These are phyloP conservation scores for Agastache rugosa DNA, from an alignment of 257 asterid genomes.

Conservation along the genomic window DNA sequence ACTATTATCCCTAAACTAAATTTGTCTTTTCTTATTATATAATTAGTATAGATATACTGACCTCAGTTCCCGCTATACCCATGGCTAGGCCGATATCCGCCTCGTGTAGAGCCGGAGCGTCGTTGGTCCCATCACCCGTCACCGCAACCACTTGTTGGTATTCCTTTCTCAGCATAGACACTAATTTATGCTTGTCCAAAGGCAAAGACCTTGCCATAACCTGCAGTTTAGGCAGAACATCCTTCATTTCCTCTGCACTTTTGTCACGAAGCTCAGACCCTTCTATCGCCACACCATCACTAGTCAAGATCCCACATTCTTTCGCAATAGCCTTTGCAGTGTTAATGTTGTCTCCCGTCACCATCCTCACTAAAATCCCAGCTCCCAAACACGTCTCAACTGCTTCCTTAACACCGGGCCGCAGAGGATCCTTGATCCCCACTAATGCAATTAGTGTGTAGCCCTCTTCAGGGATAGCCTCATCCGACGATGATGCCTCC, in stretches of 20 bases:
- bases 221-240: conserved; percentile 74
- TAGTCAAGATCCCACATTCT: conserved; percentile 81
- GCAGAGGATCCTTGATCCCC: conserved; percentile 81
- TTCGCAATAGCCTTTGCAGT: conserved; percentile 87
- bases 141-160: conserved; percentile 74
- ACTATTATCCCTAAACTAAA: too few species aligned
- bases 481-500: conserved; percentile 27
- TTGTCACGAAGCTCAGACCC: conserved; percentile 71
- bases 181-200: conserved; percentile 76
- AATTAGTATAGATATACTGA: conserved; percentile 24
- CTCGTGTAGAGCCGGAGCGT: conserved; percentile 67
- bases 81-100: conserved; percentile 68
- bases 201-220: conserved; percentile 82
- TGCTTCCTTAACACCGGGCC: conserved; percentile 80
- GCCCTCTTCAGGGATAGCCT: conserved; percentile 56
- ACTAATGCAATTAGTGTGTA: conserved; percentile 70
- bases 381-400: conserved; percentile 77
- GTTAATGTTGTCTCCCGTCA: conserved; percentile 82
- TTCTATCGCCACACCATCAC: conserved; percentile 75
- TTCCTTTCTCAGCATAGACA: conserved; percentile 63
- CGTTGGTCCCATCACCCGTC: conserved; percentile 66
- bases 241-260: conserved; percentile 59
- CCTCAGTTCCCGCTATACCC: conserved; percentile 74
- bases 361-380: conserved; percentile 80
- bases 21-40: too few species aligned